Base-by-base conservation (phyloP, 495 filamentous ascomycete species). In the Penicillium coffeae region DNA sequence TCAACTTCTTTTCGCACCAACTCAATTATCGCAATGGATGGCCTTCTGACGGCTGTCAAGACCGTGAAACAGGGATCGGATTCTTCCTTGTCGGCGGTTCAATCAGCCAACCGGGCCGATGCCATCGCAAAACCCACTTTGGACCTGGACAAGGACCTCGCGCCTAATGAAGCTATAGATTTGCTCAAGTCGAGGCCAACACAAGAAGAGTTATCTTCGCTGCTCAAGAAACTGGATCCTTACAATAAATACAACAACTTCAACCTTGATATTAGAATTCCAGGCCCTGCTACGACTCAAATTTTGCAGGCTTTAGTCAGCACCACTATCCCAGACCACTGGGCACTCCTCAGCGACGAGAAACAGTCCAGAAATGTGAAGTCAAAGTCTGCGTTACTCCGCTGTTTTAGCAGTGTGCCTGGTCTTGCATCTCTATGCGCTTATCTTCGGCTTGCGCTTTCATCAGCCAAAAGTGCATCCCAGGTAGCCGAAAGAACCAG, bases 321-420 rank as follows among this genome's bases (percentile, higher is more conserved):
- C 30, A 78, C 79, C 30, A 87, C 84, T 33, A 71, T 91, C 5
- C 85, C 87, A 4, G 83, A 88, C 54, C 89, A 87, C 64, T 96
- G 90, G 90, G 48, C 68, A n/a, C 52, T 77, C 21, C 53, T 89
- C 21, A 68, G 75, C 50, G 71, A 73, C 45, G 69, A 68, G 12
- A 55, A 56, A 38, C 64, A 60, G 34, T 45, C 62, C 30, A 58
- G 54, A 46, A 59, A 63, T 44, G 40, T 38, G 16, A 76, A 71
- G 47, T 15, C 52, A 30, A 64, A 64, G 38, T 65, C 49, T 21
- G 59, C 79, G 3, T 62, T 98, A 12, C 45, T 88, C 6, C 68
- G 70, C 58, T 91, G 86, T 59, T 70, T 98, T 2, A 75, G 75
- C 44, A 94, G 84, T 50, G 69, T 90, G 21, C 69, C 81, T 5